Percentiles rank a stretch among this genome's conserved stretches.
Evolutionary conservation across 1,139 yeast species (phyloP).

Genomic region (Blastobotrys aristatus): DNA sequence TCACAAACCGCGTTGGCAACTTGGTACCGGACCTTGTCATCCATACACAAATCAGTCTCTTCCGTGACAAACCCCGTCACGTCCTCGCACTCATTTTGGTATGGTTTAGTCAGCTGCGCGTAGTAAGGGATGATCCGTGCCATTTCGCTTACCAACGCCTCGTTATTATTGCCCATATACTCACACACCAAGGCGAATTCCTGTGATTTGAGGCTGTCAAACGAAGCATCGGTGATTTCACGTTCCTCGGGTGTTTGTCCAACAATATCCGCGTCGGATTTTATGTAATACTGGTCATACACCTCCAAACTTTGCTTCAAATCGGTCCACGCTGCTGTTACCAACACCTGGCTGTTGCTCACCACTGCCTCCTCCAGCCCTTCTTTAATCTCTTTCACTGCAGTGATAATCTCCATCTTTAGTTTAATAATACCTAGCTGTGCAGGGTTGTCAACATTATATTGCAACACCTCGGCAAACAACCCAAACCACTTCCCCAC

Average conservation of each 20-base stretch:
- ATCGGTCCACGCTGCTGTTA: slow-evolving; percentile 14
- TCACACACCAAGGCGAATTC: slow-evolving; percentile 16
- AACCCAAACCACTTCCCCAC: slow-evolving; percentile 30
- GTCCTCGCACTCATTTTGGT: slow-evolving; percentile 39
- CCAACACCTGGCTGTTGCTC: slow-evolving; percentile 8
- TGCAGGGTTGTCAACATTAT: slow-evolving; percentile 16
- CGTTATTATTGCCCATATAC: slow-evolving; percentile 29
- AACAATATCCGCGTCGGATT: slow-evolving; percentile 4
- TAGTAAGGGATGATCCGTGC: slow-evolving; percentile 19
- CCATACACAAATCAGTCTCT: slow-evolving; percentile 37
- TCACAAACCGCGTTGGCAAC: slow-evolving; percentile 14
- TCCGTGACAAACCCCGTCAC: slow-evolving; percentile 66
- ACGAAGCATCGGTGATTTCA: slow-evolving; percentile 13
- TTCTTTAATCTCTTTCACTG: slow-evolving; percentile 19
- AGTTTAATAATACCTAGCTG: slow-evolving; percentile 10
- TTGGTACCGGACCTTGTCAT: slow-evolving; percentile 20
- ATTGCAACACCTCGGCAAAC: slow-evolving; percentile 21
- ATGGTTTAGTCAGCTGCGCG: slow-evolving; percentile 30
- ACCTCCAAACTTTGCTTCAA: slow-evolving; percentile 11
- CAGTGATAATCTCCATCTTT: slow-evolving; percentile 12
- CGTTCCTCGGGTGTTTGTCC: slow-evolving; percentile 8
- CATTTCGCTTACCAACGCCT: slow-evolving; percentile 35
- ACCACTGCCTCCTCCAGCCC: slow-evolving; percentile 19
- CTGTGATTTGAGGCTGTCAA: slow-evolving; percentile 12
- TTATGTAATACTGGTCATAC: slow-evolving; percentile 9